A percentile compares a stretch with the other conserved stretches of the same genome.
These are phyloP conservation scores for Lentinula aciculospora DNA, from an alignment of 768 basidiomycete species.

Conservation along the genomic window DNA sequence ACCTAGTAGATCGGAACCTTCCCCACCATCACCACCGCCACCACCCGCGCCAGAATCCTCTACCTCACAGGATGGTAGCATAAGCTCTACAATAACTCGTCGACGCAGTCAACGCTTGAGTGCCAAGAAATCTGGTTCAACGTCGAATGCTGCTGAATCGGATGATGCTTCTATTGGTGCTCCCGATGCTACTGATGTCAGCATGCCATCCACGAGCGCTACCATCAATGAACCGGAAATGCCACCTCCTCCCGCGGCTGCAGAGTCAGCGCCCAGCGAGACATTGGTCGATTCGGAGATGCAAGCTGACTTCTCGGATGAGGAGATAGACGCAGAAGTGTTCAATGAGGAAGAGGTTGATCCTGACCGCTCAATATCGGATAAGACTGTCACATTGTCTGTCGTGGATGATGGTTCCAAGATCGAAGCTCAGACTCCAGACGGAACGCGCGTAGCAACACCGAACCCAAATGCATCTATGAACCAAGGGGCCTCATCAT, in stretches of 20 bases:
- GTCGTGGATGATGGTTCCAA: slow-evolving; percentile 88
- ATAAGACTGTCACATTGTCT: slow-evolving; percentile 83
- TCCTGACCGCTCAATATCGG: slow-evolving; percentile 59
- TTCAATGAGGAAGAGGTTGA: slow-evolving; percentile 81
- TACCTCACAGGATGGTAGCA: slow-evolving; percentile 14
- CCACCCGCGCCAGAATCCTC: slow-evolving; percentile 24
- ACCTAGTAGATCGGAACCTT: slow-evolving; percentile 15
- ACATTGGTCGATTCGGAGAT: slow-evolving; percentile 59
- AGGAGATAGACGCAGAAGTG: slow-evolving; percentile 83
- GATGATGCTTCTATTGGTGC: slow-evolving; percentile 9
- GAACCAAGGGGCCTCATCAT: slow-evolving; percentile 32
- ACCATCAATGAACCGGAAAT: slow-evolving; percentile 17
- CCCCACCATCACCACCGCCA: slow-evolving; percentile 22
- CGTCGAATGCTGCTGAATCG: neutral
- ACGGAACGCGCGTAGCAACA: slow-evolving; percentile 91
- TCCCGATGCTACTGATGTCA: neutral
- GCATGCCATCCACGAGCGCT: slow-evolving; percentile 1
- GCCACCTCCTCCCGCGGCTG: slow-evolving; percentile 20
- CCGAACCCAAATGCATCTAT: slow-evolving; percentile 47
- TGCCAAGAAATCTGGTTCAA: slow-evolving; percentile 44
- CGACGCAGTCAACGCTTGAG: slow-evolving; percentile 82
- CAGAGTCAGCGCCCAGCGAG: slow-evolving; percentile 48
- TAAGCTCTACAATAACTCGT: slow-evolving; percentile 42
- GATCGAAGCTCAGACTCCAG: slow-evolving; percentile 93
- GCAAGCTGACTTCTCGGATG: slow-evolving; percentile 75